Evolutionary conservation across 495 filamentous ascomycete genomes (phyloP).

Genomic region (Ramalina intermedia): DNA sequence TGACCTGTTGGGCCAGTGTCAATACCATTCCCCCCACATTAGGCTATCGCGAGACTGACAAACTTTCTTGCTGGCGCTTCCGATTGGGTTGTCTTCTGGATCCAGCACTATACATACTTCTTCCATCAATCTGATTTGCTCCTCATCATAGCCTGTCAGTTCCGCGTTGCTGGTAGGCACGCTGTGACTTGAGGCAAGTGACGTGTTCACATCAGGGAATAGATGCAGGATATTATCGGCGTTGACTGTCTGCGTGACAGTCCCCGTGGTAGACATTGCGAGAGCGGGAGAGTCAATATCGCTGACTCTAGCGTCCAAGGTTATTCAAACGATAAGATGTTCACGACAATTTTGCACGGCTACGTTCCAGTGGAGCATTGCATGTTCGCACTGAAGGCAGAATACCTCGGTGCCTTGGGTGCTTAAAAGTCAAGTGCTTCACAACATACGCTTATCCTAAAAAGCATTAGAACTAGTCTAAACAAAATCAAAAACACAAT

Average conservation of each 20-base stretch:
- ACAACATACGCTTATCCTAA: too few relatives aligned
- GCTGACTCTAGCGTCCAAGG: too few relatives aligned
- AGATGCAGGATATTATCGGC: conserved; percentile 76
- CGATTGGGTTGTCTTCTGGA: conserved; percentile 83
- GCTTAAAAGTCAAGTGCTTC: too few relatives aligned
- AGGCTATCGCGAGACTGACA: conserved; percentile 44
- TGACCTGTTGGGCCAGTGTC: conserved; percentile 50
- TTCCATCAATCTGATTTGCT: conserved; percentile 96
- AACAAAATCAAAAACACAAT: too few relatives aligned
- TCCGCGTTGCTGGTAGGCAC: conserved; percentile 25
- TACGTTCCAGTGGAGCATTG: too few relatives aligned
- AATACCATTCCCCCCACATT: not conserved
- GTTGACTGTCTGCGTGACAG: conserved; percentile 45
- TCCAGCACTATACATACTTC: conserved; percentile 97
- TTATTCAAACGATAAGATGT: too few relatives aligned
- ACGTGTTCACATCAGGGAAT: conserved; percentile 94
- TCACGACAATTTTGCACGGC: too few relatives aligned
- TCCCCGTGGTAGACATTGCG: conserved; percentile 37
- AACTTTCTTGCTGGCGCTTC: conserved; percentile 94
- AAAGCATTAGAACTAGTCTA: too few relatives aligned
- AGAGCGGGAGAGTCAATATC: too few relatives aligned
- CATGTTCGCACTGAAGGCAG: too few relatives aligned
- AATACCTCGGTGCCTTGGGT: too few relatives aligned
- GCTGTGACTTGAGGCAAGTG: conserved; percentile 45
- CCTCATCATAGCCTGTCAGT: conserved; percentile 80